A percentile compares a stretch with the other conserved stretches of the same genome.
These are phyloP conservation scores for Smittium culicis DNA, from an alignment of 371 early-diverging fungal genomes.

Conservation along the genomic window DNA sequence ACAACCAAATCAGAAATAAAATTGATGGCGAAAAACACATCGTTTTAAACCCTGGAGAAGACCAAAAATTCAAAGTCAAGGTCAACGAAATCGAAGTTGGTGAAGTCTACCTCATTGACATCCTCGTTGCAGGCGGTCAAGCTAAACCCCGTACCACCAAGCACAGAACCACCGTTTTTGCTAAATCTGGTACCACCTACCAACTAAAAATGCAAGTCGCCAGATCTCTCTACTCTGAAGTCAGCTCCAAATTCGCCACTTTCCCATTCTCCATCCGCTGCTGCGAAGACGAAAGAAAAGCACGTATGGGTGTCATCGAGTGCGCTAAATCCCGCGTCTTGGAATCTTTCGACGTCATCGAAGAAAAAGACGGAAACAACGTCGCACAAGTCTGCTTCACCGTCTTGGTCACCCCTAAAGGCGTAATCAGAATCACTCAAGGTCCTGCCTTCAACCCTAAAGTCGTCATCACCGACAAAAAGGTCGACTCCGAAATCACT, in stretches of 20 bases:
- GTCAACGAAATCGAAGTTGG: constrained; percentile 62
- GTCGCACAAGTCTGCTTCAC: constrained; percentile 83
- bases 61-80: constrained; percentile 50
- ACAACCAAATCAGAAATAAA: constrained; percentile 66
- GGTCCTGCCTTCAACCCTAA: constrained; percentile 48
- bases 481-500: constrained; percentile 53
- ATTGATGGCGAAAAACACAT: constrained; percentile 80
- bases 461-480: constrained; percentile 56
- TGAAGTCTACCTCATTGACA: constrained; percentile 70
- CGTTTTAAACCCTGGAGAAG: constrained; percentile 65
- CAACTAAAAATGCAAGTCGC: constrained; percentile 76
- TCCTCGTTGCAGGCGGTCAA: constrained; percentile 66
- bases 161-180: constrained; percentile 65
- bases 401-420: constrained; percentile 58
- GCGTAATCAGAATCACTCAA: constrained; percentile 52
- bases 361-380: constrained; percentile 55
- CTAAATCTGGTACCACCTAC: constrained; percentile 66
- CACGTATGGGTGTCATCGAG: constrained; percentile 76
- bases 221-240: constrained; percentile 53
- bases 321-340: constrained; percentile 57
- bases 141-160: constrained; percentile 54
- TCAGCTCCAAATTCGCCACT: constrained; percentile 53
- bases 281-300: constrained; percentile 58
- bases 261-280: constrained; percentile 72
- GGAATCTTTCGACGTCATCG: constrained; percentile 55